These are phyloP conservation scores for Clavulina sp. DNA, from an alignment of 768 basidiomycete species.

Conservation along the genomic window DNA sequence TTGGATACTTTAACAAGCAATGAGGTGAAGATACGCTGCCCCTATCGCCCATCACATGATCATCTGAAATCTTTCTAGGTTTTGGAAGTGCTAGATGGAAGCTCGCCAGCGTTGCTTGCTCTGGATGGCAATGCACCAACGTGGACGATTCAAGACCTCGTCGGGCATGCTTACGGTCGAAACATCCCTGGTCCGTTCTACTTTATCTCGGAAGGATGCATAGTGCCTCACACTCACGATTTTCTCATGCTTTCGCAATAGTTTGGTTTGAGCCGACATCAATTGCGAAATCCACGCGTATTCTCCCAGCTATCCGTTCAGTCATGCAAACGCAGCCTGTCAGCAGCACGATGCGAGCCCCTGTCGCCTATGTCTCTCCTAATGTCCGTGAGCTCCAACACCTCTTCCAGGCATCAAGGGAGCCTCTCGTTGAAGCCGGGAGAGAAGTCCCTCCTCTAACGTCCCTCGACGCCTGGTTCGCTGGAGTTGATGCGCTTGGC, in stretches of 20 bases:
- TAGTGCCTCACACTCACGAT: too few species aligned
- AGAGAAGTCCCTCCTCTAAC: too few species aligned
- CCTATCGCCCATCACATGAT: too few species aligned
- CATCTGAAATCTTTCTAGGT: conserved; percentile 32
- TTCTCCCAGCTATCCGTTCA: conserved; percentile 49
- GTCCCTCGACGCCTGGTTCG: too few species aligned
- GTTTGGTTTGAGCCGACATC: conserved; percentile 68
- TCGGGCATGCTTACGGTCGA: conserved; percentile 31
- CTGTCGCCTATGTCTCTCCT: conserved; percentile 62
- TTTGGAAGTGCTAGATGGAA: conserved; percentile 28
- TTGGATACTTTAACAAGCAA: conserved; percentile 31
- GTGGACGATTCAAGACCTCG: conserved; percentile 31
- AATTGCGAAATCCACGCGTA: conserved; percentile 51
- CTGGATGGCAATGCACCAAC: conserved; percentile 62
- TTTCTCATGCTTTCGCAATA: background rate
- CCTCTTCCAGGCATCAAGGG: conserved; percentile 17
- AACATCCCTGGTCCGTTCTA: conserved; percentile 34
- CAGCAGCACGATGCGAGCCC: conserved; percentile 23
- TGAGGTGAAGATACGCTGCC: conserved; percentile 30
- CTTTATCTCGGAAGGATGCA: background rate
- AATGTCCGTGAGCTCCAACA: conserved; percentile 60
- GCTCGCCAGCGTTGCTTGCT: conserved; percentile 41
- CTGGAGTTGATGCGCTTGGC: too few species aligned
- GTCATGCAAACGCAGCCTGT: conserved; percentile 1
- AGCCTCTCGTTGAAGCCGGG: background rate